Evolutionary conservation across 495 filamentous ascomycete species (phyloP).

Genomic region (Penicillium fimorum): DNA sequence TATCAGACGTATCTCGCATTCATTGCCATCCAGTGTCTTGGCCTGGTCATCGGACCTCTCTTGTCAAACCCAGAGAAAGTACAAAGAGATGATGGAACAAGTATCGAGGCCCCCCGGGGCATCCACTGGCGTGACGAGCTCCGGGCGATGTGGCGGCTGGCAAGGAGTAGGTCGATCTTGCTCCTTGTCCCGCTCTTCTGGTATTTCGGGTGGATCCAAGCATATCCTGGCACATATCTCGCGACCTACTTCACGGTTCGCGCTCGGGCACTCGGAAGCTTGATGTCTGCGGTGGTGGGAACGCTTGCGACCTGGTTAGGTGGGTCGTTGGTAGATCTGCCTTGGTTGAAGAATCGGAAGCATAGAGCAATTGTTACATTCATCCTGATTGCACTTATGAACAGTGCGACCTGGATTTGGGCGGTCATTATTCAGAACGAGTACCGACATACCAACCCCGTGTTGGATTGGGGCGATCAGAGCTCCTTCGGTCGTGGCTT

Average conservation of each 20-base stretch:
- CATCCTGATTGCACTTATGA: slow-evolving; percentile 20
- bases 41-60: slow-evolving; percentile 45
- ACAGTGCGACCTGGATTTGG: slow-evolving; percentile 30
- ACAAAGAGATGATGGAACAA: slow-evolving; percentile 45
- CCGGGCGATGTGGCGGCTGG: slow-evolving; percentile 33
- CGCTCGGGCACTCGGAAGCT: slow-evolving; percentile 47
- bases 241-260: slow-evolving; percentile 58
- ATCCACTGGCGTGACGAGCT: slow-evolving; percentile 42
- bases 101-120: slow-evolving; percentile 32
- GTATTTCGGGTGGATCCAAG: slow-evolving; percentile 53
- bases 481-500: slow-evolving; percentile 41
- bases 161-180: slow-evolving; percentile 46
- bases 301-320: slow-evolving; percentile 41
- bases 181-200: slow-evolving; percentile 52
- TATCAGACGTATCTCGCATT: slow-evolving; percentile 52
- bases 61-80: slow-evolving; percentile 55
- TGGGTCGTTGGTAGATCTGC: slow-evolving; percentile 22
- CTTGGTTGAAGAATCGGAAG: slow-evolving; percentile 23
- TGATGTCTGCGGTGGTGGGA: slow-evolving; percentile 46
- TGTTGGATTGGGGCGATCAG: slow-evolving; percentile 28
- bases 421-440: slow-evolving; percentile 29
- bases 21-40: slow-evolving; percentile 52
- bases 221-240: slow-evolving; percentile 55
- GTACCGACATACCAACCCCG: slow-evolving; percentile 24
- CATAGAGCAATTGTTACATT: slow-evolving; percentile 20